Evolutionary conservation across 768 basidiomycete genomes (phyloP).

Genomic region (Rhizopogon vesiculosus): DNA sequence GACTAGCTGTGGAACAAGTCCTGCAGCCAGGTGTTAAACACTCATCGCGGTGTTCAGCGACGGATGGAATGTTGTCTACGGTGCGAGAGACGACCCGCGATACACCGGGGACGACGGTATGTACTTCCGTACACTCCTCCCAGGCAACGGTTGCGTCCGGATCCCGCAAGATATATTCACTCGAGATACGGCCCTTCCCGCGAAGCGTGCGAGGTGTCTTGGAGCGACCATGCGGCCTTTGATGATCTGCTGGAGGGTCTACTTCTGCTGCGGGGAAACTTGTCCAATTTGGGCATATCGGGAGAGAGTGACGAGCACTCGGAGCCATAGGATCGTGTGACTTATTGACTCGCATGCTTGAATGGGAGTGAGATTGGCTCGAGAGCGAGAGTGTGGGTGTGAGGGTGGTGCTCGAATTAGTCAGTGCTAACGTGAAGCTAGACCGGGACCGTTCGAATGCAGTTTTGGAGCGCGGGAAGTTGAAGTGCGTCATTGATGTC

Average conservation of each 20-base stretch:
- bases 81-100: neutral
- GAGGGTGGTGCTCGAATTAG: conserved; percentile 23
- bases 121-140: neutral
- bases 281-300: conserved; percentile 6
- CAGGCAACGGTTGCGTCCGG: conserved; percentile 1
- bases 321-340: conserved; percentile 1
- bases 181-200: conserved; percentile 14
- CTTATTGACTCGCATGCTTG: conserved; percentile 7
- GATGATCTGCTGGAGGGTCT: conserved; percentile 6
- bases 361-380: conserved; percentile 16
- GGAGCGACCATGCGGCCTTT: conserved; percentile 12
- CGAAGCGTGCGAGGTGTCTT: conserved; percentile 17
- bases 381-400: conserved; percentile 22
- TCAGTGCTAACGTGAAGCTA: conserved; percentile 16
- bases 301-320: conserved; percentile 9
- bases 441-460: conserved; percentile 18
- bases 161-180: conserved; percentile 4
- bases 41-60: neutral
- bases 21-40: neutral
- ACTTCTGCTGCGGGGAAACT: neutral
- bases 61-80: neutral
- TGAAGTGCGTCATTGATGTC: neutral
- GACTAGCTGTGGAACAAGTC: neutral
- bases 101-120: neutral
- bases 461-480: neutral